phyloP scores from a whole-genome alignment of 1,139 yeast species.

The Fermentozyma sake region DNA sequence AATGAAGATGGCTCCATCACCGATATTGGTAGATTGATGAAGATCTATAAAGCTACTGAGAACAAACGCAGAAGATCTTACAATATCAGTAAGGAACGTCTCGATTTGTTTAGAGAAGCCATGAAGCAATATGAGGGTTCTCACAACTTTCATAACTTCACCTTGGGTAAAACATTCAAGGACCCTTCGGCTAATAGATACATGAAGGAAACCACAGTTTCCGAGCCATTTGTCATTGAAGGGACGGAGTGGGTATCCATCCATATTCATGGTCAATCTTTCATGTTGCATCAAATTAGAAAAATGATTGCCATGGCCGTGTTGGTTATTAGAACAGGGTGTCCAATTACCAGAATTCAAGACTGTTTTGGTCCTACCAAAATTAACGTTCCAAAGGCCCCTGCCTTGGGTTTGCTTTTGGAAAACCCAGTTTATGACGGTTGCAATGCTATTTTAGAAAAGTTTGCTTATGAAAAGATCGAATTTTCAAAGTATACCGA shows the following conservation, averaged over 20 bases:
- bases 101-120: conserved; percentile 60
- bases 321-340: conserved; percentile 76
- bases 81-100: conserved; percentile 58
- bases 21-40: conserved; percentile 43
- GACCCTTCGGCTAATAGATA: conserved; percentile 82
- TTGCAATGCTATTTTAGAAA: conserved; percentile 66
- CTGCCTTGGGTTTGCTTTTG: conserved; percentile 84
- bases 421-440: conserved; percentile 92
- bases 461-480: conserved; percentile 76
- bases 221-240: conserved; percentile 90
- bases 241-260: conserved; percentile 96
- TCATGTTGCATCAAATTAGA: conserved; percentile 96
- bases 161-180: conserved; percentile 80
- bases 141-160: conserved; percentile 94
- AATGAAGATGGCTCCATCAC: conserved; percentile 35
- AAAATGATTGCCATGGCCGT: conserved; percentile 98
- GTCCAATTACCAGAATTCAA: conserved; percentile 70
- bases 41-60: conserved; percentile 61
- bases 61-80: conserved; percentile 64
- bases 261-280: conserved; percentile 96
- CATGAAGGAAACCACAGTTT: conserved; percentile 74
- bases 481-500: conserved; percentile 62
- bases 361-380: conserved; percentile 73
- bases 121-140: conserved; percentile 77
- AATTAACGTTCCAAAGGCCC: conserved; percentile 94